These are phyloP conservation scores for Setomelanomma holmii DNA, from an alignment of 2,329 filamentous ascomycete species.

Conservation along the genomic window DNA sequence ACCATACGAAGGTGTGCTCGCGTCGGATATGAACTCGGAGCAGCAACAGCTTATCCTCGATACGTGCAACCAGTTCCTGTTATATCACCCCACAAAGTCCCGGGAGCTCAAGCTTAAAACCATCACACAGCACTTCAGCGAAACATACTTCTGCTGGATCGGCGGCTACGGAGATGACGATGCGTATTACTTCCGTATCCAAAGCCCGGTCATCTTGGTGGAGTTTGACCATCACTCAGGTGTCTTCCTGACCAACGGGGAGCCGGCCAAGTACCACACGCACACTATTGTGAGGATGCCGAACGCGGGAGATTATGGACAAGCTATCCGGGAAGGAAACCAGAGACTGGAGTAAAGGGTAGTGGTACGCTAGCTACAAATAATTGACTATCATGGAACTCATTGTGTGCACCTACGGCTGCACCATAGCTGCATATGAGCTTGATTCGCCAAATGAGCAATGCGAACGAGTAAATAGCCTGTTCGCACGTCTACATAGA, in stretches of 20 bases:
- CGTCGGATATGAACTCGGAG: constrained; percentile 55
- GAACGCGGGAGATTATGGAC: constrained; percentile 79
- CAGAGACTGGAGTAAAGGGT: constrained; percentile 21
- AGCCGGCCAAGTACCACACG: constrained; percentile 80
- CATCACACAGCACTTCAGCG: constrained; percentile 63
- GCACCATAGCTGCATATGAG: too few species aligned
- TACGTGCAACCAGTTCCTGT: constrained; percentile 69
- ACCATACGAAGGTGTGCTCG: constrained; percentile 71
- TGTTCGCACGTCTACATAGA: too few species aligned
- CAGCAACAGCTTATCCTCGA: constrained; percentile 64
- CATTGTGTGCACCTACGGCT: too few species aligned
- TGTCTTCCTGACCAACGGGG: constrained; percentile 75
- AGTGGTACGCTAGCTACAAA: too few species aligned
- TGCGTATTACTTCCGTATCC: constrained; percentile 79
- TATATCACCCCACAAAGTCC: constrained; percentile 69
- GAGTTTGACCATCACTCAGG: constrained; percentile 85
- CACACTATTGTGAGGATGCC: constrained; percentile 76
- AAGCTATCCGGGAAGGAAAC: constrained; percentile 51
- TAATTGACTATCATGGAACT: too few species aligned
- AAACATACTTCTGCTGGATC: constrained; percentile 84
- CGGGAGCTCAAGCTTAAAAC: constrained; percentile 63
- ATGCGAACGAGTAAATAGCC: too few species aligned
- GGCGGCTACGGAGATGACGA: constrained; percentile 71
- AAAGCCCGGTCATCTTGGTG: constrained; percentile 75
- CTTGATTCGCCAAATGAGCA: too few species aligned